These are phyloP conservation scores for Pelargonium citronellum DNA, from an alignment of 441 rosid species.

Conservation along the genomic window DNA sequence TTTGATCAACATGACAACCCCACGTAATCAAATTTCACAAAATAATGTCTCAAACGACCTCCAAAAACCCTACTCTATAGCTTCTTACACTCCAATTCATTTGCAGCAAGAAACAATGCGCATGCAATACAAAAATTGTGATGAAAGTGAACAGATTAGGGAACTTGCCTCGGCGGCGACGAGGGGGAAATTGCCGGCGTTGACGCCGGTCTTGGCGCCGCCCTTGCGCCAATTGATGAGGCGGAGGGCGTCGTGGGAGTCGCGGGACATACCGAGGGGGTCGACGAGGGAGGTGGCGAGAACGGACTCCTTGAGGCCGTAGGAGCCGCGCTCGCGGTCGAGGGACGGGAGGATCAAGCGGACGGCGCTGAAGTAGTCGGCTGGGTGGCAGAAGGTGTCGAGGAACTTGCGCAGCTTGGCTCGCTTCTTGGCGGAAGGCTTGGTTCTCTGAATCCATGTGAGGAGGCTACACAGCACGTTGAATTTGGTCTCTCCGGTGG, in stretches of 20 bases:
- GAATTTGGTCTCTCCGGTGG: constrained; percentile 50
- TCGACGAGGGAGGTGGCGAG: constrained; percentile 80
- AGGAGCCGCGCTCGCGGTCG: constrained; percentile 85
- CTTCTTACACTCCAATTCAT: background rate
- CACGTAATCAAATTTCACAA: background rate
- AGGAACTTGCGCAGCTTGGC: constrained; percentile 90
- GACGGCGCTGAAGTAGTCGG: constrained; percentile 69
- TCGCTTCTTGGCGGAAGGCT: constrained; percentile 60
- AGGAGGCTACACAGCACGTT: constrained; percentile 72
- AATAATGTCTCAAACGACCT: background rate
- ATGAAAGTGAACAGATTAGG: too few species aligned
- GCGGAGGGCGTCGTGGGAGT: constrained; percentile 73
- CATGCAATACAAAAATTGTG: too few species aligned
- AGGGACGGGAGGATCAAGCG: constrained; percentile 71
- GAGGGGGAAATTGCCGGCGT: constrained; percentile 76
- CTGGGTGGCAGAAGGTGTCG: constrained; percentile 69
- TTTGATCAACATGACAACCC: too few species aligned
- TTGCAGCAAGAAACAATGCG: too few species aligned
- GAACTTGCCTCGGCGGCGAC: constrained; percentile 66
- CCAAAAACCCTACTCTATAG: background rate
- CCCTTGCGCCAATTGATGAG: constrained; percentile 96
- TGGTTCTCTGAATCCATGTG: constrained; percentile 81
- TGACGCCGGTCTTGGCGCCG: constrained; percentile 62
- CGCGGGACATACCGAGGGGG: constrained; percentile 78
- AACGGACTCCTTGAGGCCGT: constrained; percentile 85